Conservation (phyloP, 805 yeast species). For the Scheffersomyces stipitis region DNA sequence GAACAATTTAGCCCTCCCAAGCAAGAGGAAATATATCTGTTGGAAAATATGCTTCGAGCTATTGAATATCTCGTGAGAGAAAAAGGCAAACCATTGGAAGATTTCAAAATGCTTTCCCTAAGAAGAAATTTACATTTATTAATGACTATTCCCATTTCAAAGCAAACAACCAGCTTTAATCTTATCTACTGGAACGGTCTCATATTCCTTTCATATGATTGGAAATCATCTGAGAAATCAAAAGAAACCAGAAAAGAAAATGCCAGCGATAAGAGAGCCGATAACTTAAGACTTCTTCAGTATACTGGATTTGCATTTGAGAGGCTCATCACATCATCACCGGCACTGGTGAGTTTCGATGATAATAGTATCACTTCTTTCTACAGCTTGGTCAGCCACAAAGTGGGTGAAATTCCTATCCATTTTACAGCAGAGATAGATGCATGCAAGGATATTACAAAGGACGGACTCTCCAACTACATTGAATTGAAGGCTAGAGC, state of each 20-base stretch:
- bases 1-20: conserved; percentile 10
- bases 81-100: conserved; percentile 1
- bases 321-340: conserved; percentile 11
- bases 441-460: conserved; percentile 6
- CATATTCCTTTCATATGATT: conserved; percentile 19
- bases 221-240: conserved; percentile 6
- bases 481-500: conserved; percentile 21
- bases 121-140: conserved; percentile 18
- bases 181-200: conserved; percentile 17
- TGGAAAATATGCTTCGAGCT: conserved; percentile 14
- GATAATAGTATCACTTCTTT: conserved; percentile 1
- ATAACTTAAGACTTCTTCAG: conserved; percentile 8
- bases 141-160: conserved; percentile 19
- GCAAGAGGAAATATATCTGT: conserved; percentile 11
- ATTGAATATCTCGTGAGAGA: conserved; percentile 9
- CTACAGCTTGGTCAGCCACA: conserved; percentile 15
- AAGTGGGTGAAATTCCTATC: conserved; percentile 9
- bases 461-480: conserved; percentile 10
- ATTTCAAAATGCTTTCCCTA: conserved; percentile 13
- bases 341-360: background rate
- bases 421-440: conserved; percentile 26
- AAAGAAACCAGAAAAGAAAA: background rate
- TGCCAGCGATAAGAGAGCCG: background rate
- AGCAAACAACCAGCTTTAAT: conserved; percentile 12
- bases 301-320: conserved; percentile 26